These are phyloP conservation scores for Salix caprea DNA, from an alignment of 345 rosid genomes.

Conservation along the genomic window DNA sequence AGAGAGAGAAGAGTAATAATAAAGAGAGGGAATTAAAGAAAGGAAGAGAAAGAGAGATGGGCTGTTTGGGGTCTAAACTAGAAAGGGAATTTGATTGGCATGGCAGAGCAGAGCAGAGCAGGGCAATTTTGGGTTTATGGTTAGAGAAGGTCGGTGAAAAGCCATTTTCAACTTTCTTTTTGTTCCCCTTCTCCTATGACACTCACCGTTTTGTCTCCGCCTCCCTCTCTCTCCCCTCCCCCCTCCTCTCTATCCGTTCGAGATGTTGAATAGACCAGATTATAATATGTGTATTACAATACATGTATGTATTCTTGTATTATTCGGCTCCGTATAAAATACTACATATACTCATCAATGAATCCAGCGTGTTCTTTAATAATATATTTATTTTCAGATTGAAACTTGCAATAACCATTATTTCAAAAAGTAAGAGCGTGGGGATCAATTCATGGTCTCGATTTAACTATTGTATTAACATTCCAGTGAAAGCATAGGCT, in stretches of 20 bases:
- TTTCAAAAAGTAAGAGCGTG: too few relatives aligned
- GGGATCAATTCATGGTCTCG: too few relatives aligned
- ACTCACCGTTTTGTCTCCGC: conserved; percentile 39
- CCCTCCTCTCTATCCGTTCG: background rate
- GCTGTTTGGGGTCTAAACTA: background rate
- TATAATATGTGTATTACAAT: too few relatives aligned
- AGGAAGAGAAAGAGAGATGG: background rate
- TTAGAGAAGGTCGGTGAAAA: conserved; percentile 33
- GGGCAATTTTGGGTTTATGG: background rate
- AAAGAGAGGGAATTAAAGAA: background rate
- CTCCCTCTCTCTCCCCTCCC: background rate
- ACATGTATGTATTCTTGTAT: too few relatives aligned
- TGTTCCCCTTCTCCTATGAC: conserved; percentile 13
- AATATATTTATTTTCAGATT: too few relatives aligned
- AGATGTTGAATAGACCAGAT: background rate
- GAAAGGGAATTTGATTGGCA: conserved; percentile 10
- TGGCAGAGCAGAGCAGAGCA: background rate
- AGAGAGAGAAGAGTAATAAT: too few relatives aligned
- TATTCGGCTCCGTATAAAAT: too few relatives aligned
- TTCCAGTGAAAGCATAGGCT: background rate
- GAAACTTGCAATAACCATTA: too few relatives aligned
- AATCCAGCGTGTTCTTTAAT: too few relatives aligned
- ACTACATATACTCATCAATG: too few relatives aligned
- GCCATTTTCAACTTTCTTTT: conserved; percentile 36
- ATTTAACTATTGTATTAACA: too few relatives aligned